Base-by-base conservation (phyloP, 345 rosid species). In the Melaleuca alternifolia region DNA sequence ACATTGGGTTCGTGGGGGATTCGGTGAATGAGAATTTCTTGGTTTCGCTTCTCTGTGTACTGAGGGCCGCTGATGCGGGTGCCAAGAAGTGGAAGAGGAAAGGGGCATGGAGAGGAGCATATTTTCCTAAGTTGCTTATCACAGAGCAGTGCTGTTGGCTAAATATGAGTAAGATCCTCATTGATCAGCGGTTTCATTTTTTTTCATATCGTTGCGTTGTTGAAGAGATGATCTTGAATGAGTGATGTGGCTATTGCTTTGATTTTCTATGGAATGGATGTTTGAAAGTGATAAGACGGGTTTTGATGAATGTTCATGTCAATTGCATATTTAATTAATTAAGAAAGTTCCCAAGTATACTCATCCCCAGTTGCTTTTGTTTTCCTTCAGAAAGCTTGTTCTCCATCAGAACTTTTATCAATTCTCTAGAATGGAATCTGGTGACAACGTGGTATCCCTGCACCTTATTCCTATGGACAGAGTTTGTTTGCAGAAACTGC, bases 101-200 rank as follows among this genome's bases (percentile, higher is more conserved):
- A 59, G 95, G 96, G 28, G 99, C 99, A 87, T 97, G 99, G 99
- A 93, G 98, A 86, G 99, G 99, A 33, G 98, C 92, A 90, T 94
- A 91, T 84, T 97, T 96, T 84, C 99, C 99, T 10, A 91, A 89
- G 56, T 96, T 48, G 98, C 95, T 8, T 97, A 97, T 93, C 99
- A 97, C 87, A 90, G 99, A 16, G 96, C 99, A 13, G 99, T 96
- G 86, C 92, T 97, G 93, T 92, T 96, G 75, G 95, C 99, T 16
- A 93, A 90, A 84, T 96, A 96, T 76, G 88, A 94, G 98, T 96
- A 88, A 89, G 92, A 21, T 85, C 20, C 11, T 52, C 9, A 20
- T 11, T 16, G 10, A 10, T 50, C 30, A 20, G 28, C 33, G 46
- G 85, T 5, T 76, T 23, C 15, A 1, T 12, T 9, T n/a, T 46